Percentiles rank a stretch among this genome's conserved stretches.
Evolutionary conservation across 345 rosid genomes (phyloP).

Genomic region (Citropsis articulata): DNA sequence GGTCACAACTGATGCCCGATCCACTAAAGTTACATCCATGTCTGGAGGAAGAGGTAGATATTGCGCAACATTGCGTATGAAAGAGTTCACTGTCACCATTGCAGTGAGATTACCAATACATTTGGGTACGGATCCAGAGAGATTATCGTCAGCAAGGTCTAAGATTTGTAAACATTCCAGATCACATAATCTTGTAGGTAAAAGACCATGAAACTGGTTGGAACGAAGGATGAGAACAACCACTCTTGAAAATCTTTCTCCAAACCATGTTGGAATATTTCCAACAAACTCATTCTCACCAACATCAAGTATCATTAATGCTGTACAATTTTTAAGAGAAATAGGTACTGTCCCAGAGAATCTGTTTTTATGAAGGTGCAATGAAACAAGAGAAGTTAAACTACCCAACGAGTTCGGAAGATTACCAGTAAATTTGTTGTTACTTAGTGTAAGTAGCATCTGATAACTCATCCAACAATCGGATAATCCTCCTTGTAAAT

Average conservation of each 20-base stretch:
- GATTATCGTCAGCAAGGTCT: slow-evolving; percentile 13
- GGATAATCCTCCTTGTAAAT: background rate
- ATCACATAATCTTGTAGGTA: slow-evolving; percentile 10
- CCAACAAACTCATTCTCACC: background rate
- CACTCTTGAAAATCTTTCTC: background rate
- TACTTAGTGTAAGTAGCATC: too few species aligned
- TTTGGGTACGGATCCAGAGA: slow-evolving; percentile 5
- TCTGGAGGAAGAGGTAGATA: background rate
- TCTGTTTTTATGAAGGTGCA: background rate
- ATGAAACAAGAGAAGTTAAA: background rate
- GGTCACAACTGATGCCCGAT: background rate
- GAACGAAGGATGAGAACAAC: too few species aligned
- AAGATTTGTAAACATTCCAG: background rate
- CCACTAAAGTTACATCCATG: background rate
- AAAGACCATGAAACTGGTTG: slow-evolving; percentile 3
- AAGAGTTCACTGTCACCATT: background rate
- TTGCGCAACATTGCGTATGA: background rate
- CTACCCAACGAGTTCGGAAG: too few species aligned
- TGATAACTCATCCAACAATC: too few species aligned
- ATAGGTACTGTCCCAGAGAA: background rate
- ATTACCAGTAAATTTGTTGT: too few species aligned
- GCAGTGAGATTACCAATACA: slow-evolving; percentile 1
- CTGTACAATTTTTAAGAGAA: background rate
- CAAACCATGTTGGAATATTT: slow-evolving; percentile 5
- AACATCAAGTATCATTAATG: background rate